Base-by-base conservation (phyloP, 2,329 filamentous ascomycete genomes). In the Zasmidium cellare region DNA sequence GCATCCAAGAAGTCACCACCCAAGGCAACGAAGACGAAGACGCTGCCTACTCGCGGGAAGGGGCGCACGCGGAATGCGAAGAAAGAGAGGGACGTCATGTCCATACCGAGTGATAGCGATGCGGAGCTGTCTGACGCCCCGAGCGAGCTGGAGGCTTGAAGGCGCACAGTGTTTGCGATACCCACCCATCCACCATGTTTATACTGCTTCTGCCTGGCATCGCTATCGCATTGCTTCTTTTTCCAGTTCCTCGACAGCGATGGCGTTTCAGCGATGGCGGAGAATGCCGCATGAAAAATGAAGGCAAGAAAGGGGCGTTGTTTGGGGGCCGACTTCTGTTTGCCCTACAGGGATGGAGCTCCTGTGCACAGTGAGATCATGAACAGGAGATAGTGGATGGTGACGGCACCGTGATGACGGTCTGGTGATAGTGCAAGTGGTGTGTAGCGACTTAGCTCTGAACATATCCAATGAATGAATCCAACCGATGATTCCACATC, bases 101-200 rank as follows among this genome's bases (percentile, higher is more conserved):
- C 68, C 35, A 58, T 68, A 7, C 59, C 63, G 3, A 59, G 58
- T 24, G 68, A 67, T 19, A 65, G 61, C 23, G 68, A 69, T 44
- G 64, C 57, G 19, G 65, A 65, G 51, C 55, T 69, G n/a, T 67
- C 66, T n/a, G 65, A 69, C 53, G 56, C 62, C 41, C 64, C 63
- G 3, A 62, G 59, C 20, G 66, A 64, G 18, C 57, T 66, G 56
- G 66, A 67, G 51, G 60, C 41, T 23, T 68, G 59, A 63, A 22
- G 16, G 3, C 5, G 35, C 16, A 41, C 35, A 41, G 35, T 14
- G 16, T 41, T n/a, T 41, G 35, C 35, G 35, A 41, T 41, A 41
- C 35, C 35, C 35, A 41, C 35, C 35, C 35, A 14, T 14, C 7
- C 35, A 5, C 3, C 35, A 3, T 41, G n/a, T 41, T 41, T 41